phyloP scores from a whole-genome alignment of 2,329 filamentous ascomycete genomes.

The Paecilomyces sp. region DNA sequence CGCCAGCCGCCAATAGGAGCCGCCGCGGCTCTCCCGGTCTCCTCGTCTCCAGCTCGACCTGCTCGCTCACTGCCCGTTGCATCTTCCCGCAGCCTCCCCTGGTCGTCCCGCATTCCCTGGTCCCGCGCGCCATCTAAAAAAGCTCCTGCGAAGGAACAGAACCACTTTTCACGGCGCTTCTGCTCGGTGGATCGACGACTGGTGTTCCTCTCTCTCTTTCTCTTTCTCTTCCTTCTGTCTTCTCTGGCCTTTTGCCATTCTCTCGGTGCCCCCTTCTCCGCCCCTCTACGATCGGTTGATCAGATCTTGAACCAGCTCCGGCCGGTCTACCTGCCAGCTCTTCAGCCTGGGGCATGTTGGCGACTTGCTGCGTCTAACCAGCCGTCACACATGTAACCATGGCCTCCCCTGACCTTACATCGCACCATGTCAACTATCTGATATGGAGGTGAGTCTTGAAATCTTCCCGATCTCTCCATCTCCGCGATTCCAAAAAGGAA shows the following conservation, averaged over 20 bases:
- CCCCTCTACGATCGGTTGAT: not conserved
- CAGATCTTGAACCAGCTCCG: not conserved
- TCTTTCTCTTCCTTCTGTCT: not conserved
- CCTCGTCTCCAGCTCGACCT: not conserved
- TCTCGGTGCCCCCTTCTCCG: not conserved
- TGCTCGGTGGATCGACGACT: not conserved
- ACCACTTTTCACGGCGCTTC: not conserved
- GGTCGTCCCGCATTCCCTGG: not conserved
- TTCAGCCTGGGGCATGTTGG: constrained; percentile 20
- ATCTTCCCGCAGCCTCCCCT: not conserved
- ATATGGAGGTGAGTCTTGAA: constrained; percentile 53
- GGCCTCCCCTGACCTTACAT: constrained; percentile 36
- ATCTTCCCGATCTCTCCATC: not conserved
- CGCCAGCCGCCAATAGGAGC: not conserved
- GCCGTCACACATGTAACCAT: constrained; percentile 37
- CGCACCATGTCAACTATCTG: constrained; percentile 61
- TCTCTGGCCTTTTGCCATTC: not conserved
- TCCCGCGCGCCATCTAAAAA: constrained; percentile 1
- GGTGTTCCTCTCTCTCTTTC: not conserved
- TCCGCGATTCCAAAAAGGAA: not conserved
- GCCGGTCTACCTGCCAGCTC: not conserved
- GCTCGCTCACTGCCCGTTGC: not conserved
- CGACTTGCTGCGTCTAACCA: constrained; percentile 9
- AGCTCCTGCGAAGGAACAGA: not conserved
- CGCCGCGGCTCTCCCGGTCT: not conserved